These are phyloP conservation scores for Cytospora mali DNA, from an alignment of 2,329 filamentous ascomycete genomes.

Conservation along the genomic window DNA sequence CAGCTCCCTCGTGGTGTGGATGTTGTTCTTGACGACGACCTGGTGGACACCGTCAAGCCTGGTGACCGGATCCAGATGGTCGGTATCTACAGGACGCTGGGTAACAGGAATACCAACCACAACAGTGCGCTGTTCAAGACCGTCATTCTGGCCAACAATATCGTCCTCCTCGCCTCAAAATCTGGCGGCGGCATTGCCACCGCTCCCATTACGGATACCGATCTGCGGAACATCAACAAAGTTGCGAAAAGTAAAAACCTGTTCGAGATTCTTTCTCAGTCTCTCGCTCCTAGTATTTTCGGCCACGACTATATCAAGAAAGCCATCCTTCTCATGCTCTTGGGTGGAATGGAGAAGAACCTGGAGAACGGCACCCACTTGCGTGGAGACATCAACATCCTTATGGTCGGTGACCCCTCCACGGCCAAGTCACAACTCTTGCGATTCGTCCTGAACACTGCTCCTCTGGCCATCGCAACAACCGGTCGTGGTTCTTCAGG, in stretches of 20 bases:
- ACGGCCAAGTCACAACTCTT: conserved; percentile 98
- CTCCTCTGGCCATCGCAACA: conserved; percentile 92
- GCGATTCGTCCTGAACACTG: conserved; percentile 95
- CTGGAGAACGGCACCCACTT: conserved; percentile 96
- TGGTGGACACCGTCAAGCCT: conserved; percentile 93
- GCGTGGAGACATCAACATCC: conserved; percentile 97
- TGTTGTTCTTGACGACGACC: conserved; percentile 93
- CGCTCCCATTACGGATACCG: conserved; percentile 89
- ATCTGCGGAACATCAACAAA: conserved; percentile 99
- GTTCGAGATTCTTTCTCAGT: conserved; percentile 90
- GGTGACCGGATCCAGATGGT: conserved; percentile 95
- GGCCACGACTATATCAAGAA: conserved; percentile 98
- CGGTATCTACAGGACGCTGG: conserved; percentile 92
- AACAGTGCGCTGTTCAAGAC: conserved; percentile 96
- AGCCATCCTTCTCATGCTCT: conserved; percentile 90
- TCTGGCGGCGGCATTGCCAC: conserved; percentile 92
- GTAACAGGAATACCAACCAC: conserved; percentile 88
- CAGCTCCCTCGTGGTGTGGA: conserved; percentile 95
- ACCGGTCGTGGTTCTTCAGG: conserved; percentile 96
- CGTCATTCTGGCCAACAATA: conserved; percentile 88
- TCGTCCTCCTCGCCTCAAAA: conserved; percentile 93
- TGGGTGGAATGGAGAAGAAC: conserved; percentile 98
- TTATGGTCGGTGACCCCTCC: conserved; percentile 98
- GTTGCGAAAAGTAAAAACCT: conserved; percentile 92
- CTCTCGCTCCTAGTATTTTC: conserved; percentile 92